phyloP scores from a whole-genome alignment of 192 early-diverging fungal genomes.

The Gryganskiella cystojenkinii region DNA sequence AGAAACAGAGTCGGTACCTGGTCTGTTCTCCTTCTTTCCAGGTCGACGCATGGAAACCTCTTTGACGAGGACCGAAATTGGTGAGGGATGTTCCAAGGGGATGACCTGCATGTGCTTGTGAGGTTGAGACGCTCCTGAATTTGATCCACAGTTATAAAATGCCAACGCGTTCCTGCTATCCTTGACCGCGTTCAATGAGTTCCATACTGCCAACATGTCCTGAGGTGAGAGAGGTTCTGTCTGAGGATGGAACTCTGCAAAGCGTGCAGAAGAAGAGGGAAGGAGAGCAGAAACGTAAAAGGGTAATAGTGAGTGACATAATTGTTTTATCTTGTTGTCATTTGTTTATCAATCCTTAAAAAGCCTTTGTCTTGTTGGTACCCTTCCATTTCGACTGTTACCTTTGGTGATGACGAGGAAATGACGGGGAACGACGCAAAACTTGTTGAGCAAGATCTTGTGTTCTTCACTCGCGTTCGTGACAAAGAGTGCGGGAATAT shows the following conservation, averaged over 20 bases:
- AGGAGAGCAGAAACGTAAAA: too few relatives aligned
- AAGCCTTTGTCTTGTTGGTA: too few relatives aligned
- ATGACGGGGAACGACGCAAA: slow-evolving; percentile 63
- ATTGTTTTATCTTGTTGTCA: too few relatives aligned
- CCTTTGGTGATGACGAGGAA: slow-evolving; percentile 67
- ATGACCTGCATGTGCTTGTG: slow-evolving; percentile 72
- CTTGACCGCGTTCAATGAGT: slow-evolving; percentile 36
- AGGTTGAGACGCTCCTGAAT: slow-evolving; percentile 65
- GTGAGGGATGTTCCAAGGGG: slow-evolving; percentile 52
- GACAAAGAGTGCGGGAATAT: slow-evolving; percentile 58
- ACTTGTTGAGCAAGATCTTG: slow-evolving; percentile 67
- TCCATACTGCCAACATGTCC: slow-evolving; percentile 58
- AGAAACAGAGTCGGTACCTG: slow-evolving; percentile 21
- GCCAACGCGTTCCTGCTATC: slow-evolving; percentile 42
- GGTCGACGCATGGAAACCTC: slow-evolving; percentile 42
- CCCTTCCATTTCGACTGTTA: slow-evolving; percentile 13
- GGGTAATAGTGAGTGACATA: too few relatives aligned
- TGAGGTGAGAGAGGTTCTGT: slow-evolving; percentile 57
- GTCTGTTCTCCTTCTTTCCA: slow-evolving; percentile 47
- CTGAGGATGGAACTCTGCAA: slow-evolving; percentile 61
- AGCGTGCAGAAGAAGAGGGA: not conserved
- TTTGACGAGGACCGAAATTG: slow-evolving; percentile 55
- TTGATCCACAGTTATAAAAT: slow-evolving; percentile 68
- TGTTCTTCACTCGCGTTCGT: slow-evolving; percentile 51
- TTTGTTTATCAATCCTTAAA: too few relatives aligned